phyloP scores from a whole-genome alignment of 805 yeast species.

The Saturnispora quitensis region DNA sequence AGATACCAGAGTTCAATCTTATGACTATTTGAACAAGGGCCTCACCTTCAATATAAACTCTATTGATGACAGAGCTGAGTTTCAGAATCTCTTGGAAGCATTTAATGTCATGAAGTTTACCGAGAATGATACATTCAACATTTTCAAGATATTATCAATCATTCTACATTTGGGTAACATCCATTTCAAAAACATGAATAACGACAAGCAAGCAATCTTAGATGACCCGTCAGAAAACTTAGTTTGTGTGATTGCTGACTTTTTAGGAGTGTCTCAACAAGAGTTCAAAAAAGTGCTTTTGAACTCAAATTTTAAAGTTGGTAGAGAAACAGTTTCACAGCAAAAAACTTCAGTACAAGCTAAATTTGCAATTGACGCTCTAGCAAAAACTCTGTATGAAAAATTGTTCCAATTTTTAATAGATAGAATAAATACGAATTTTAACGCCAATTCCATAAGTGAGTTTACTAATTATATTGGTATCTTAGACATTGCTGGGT shows the following conservation, averaged over 20 bases:
- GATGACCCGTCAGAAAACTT: slow-evolving; percentile 39
- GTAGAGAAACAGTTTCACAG: slow-evolving; percentile 75
- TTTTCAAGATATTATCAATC: slow-evolving; percentile 61
- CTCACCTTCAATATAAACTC: slow-evolving; percentile 54
- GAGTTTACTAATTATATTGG: slow-evolving; percentile 39
- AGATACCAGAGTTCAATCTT: slow-evolving; percentile 30
- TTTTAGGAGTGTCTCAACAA: slow-evolving; percentile 52
- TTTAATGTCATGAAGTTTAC: slow-evolving; percentile 67
- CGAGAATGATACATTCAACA: slow-evolving; percentile 41
- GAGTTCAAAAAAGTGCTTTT: slow-evolving; percentile 51
- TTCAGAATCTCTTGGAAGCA: slow-evolving; percentile 51
- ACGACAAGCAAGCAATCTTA: slow-evolving; percentile 68
- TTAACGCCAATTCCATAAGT: slow-evolving; percentile 24
- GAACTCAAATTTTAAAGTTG: slow-evolving; percentile 83
- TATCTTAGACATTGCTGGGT: slow-evolving; percentile 53
- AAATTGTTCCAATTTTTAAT: slow-evolving; percentile 73
- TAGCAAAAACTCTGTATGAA: slow-evolving; percentile 82
- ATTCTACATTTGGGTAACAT: slow-evolving; percentile 83
- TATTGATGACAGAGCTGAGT: slow-evolving; percentile 69
- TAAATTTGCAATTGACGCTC: slow-evolving; percentile 70
- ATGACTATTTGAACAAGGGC: slow-evolving; percentile 47
- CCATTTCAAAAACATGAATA: slow-evolving; percentile 46
- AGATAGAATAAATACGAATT: slow-evolving; percentile 58
- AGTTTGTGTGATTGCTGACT: slow-evolving; percentile 41
- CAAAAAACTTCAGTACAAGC: slow-evolving; percentile 75